Evolutionary conservation across 768 basidiomycete species (phyloP), one percentile per base, ranked within the genome.

Genomic region (Gloeostereum incarnatum): DNA sequence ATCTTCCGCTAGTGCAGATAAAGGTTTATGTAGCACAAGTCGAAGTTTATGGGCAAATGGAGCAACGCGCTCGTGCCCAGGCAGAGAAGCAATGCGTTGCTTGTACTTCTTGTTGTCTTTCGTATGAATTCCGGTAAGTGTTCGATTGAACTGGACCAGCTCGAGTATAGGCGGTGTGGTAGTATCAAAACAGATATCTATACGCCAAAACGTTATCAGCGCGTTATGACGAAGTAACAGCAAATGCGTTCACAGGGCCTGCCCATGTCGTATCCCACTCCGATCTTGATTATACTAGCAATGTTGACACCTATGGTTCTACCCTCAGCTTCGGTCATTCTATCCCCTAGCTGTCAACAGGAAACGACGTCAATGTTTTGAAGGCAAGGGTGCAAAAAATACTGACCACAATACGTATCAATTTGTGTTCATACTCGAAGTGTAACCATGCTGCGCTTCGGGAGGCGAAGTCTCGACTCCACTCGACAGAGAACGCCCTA

Each of bases 21-120:
- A 14, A 77, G 62, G 46, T 64, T n/a, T n/a, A n/a, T n/a, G 69
- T 1, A 88, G 62, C 7, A 78, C 49, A 23, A 89, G 47, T 19
- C 81, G 78, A 3, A 90, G 54, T 29, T 87, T 80, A 34, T 78
- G 73, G 1, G 82, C 79, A 47, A 80, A 90, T 10, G 80, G 75
- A 0, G 83, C 75, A 24, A 88, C 66, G 2, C 54, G 48, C 21
- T 50, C 60, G 40, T 89, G 87, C 0, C 69, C 66, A n/a, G 67
- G 53, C 20, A 88, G 48, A 11, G 67, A 64, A 10, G 71, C 69
- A 9, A 86, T 60, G 10, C 85, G 70, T 31, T 71, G 67, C 30
- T 73, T 75, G 48, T 63, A 75, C 44, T 70, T 75, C 9, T 51
- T 56, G 43, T 57, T 50, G 45, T 74, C 68, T 13, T 46, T 42